Evolutionary conservation across 225 moss, liverwort and hornwort species (phyloP).

Genomic region (Anthoceros angustus): DNA sequence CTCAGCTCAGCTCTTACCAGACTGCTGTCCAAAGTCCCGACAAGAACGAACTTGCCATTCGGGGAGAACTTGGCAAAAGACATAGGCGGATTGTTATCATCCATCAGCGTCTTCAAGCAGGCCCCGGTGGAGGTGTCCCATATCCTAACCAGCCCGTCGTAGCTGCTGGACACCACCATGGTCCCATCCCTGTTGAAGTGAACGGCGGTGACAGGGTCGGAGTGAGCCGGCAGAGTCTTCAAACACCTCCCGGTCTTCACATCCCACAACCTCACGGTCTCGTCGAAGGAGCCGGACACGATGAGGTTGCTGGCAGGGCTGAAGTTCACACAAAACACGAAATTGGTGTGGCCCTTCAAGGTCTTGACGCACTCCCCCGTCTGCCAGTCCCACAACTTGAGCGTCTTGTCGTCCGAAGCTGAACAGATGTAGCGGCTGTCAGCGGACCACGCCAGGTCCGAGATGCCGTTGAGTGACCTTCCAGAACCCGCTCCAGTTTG

Average conservation of each 20-base stretch:
- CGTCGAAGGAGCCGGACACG: slow-evolving; percentile 91
- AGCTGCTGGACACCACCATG: slow-evolving; percentile 88
- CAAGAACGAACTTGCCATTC: slow-evolving; percentile 84
- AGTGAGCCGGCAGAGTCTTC: slow-evolving; percentile 93
- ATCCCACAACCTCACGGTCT: slow-evolving; percentile 93
- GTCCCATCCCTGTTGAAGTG: slow-evolving; percentile 93
- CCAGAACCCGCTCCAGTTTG: slow-evolving; percentile 54
- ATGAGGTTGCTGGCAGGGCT: slow-evolving; percentile 88
- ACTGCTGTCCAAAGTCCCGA: slow-evolving; percentile 78
- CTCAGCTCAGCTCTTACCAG: slow-evolving; percentile 33
- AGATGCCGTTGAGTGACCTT: slow-evolving; percentile 90
- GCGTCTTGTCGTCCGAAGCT: slow-evolving; percentile 83
- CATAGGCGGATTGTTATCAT: slow-evolving; percentile 82
- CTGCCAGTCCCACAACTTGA: slow-evolving; percentile 79
- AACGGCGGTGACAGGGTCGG: slow-evolving; percentile 93
- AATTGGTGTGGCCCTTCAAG: slow-evolving; percentile 88
- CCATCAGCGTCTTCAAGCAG: slow-evolving; percentile 79
- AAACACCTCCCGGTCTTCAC: slow-evolving; percentile 89
- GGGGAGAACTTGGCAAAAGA: slow-evolving; percentile 91
- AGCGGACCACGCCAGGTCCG: slow-evolving; percentile 91
- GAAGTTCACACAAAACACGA: slow-evolving; percentile 95
- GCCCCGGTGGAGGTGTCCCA: slow-evolving; percentile 98
- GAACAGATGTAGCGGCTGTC: slow-evolving; percentile 89
- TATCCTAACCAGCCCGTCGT: slow-evolving; percentile 81
- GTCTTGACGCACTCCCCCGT: slow-evolving; percentile 81